phyloP scores from a whole-genome alignment of 129 eudicot genomes.

The Flaveria trinervia region DNA sequence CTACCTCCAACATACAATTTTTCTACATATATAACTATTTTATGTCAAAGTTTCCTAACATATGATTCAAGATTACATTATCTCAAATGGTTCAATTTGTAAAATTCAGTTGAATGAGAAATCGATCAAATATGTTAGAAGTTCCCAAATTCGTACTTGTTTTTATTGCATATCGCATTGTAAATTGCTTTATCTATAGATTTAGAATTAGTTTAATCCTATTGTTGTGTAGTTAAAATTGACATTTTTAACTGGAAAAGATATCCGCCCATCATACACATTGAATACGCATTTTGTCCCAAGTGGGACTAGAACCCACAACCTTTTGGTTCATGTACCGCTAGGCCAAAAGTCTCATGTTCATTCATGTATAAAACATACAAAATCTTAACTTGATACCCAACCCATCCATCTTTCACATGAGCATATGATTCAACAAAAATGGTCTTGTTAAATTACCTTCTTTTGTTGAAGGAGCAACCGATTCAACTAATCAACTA shows the following conservation, averaged over 20 bases:
- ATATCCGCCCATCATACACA: background rate
- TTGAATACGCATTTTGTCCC: background rate
- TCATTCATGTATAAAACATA: too few species aligned
- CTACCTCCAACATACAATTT: slow-evolving; percentile 26
- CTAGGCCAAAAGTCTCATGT: too few species aligned
- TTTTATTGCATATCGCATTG: background rate
- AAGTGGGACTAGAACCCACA: too few species aligned
- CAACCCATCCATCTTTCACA: background rate
- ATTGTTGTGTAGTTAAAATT: background rate
- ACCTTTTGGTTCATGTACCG: too few species aligned
- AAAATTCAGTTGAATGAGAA: too few species aligned
- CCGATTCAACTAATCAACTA: background rate
- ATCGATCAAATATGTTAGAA: too few species aligned
- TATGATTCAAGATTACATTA: too few species aligned
- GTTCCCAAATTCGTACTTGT: background rate
- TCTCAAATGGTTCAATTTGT: too few species aligned
- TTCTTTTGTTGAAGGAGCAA: background rate
- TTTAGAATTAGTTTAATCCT: background rate
- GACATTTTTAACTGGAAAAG: background rate
- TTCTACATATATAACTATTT: background rate
- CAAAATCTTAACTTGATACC: background rate
- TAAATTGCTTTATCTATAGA: background rate
- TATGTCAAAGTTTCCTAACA: too few species aligned
- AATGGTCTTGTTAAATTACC: background rate
- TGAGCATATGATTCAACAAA: background rate